A percentile compares a stretch with the other conserved stretches of the same genome.
phyloP scores from a whole-genome alignment of 2,329 filamentous ascomycete genomes.

The Bipolaris bicolor region DNA sequence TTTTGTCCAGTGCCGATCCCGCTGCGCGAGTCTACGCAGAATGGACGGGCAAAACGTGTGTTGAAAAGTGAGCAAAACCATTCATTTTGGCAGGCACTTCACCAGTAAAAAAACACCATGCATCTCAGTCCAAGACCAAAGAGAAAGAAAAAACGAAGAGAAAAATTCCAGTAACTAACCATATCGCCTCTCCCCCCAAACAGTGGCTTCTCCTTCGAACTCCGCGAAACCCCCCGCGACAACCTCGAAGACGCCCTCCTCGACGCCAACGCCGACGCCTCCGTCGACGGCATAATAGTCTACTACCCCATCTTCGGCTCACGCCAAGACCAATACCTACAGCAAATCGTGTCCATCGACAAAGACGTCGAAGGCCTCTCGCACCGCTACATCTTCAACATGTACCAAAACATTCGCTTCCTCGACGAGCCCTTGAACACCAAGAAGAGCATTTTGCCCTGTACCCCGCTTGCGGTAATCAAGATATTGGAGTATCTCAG shows the following conservation, averaged over 20 bases:
- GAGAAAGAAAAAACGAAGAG: neutral
- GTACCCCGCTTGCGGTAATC: constrained; percentile 92
- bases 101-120: neutral
- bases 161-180: too few relatives aligned
- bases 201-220: constrained; percentile 88
- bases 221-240: constrained; percentile 84
- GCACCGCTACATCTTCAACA: constrained; percentile 96
- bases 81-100: neutral
- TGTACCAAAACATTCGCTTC: constrained; percentile 98
- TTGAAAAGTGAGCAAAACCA: constrained; percentile 77
- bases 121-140: too few relatives aligned
- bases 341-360: constrained; percentile 85
- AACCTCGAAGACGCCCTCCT: constrained; percentile 88
- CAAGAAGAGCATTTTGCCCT: constrained; percentile 92
- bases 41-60: constrained; percentile 95
- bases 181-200: neutral
- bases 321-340: constrained; percentile 89
- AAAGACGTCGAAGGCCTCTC: constrained; percentile 97
- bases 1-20: constrained; percentile 89
- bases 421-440: constrained; percentile 74
- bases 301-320: constrained; percentile 98
- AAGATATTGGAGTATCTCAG: constrained; percentile 96
- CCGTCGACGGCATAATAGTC: constrained; percentile 88
- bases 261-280: constrained; percentile 77
- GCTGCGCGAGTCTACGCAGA: constrained; percentile 93